These are phyloP conservation scores for Termitomyces sp. DNA, from an alignment of 768 basidiomycete species.

Conservation along the genomic window DNA sequence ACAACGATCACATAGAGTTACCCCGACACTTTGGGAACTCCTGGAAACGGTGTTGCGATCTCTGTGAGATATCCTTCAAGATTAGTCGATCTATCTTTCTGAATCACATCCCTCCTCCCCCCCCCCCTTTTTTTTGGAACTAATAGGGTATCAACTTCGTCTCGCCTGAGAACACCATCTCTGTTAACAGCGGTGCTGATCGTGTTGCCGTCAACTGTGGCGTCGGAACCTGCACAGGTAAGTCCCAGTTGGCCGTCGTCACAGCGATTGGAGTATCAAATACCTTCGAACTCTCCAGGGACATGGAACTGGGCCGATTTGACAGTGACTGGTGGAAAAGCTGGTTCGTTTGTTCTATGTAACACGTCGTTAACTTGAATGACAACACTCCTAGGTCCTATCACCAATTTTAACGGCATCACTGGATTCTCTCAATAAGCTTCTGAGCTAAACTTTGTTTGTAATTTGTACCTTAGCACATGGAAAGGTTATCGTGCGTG, in stretches of 20 bases:
- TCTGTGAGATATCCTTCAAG: slow-evolving; percentile 32
- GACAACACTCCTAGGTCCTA: slow-evolving; percentile 23
- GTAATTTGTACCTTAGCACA: background rate
- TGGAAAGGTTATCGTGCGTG: too few species aligned
- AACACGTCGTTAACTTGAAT: background rate
- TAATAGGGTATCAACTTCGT: slow-evolving; percentile 44
- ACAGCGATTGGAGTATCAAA: background rate
- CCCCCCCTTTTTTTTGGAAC: background rate
- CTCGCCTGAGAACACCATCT: slow-evolving; percentile 31
- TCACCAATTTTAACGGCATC: slow-evolving; percentile 29
- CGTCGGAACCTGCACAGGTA: slow-evolving; percentile 41
- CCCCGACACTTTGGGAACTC: slow-evolving; percentile 42
- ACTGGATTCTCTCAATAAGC: slow-evolving; percentile 21
- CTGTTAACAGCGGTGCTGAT: slow-evolving; percentile 35
- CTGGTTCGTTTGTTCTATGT: slow-evolving; percentile 17
- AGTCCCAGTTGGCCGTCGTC: background rate
- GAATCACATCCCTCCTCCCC: background rate
- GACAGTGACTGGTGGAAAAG: slow-evolving; percentile 35
- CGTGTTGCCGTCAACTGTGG: slow-evolving; percentile 55
- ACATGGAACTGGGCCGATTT: slow-evolving; percentile 48
- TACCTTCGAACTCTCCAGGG: slow-evolving; percentile 20
- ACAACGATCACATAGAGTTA: slow-evolving; percentile 40
- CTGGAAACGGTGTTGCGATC: slow-evolving; percentile 51
- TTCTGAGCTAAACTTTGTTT: background rate
- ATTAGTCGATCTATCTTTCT: background rate